Conservation (phyloP, 75 land plant species). For the Isoetes taiwanensis region DNA sequence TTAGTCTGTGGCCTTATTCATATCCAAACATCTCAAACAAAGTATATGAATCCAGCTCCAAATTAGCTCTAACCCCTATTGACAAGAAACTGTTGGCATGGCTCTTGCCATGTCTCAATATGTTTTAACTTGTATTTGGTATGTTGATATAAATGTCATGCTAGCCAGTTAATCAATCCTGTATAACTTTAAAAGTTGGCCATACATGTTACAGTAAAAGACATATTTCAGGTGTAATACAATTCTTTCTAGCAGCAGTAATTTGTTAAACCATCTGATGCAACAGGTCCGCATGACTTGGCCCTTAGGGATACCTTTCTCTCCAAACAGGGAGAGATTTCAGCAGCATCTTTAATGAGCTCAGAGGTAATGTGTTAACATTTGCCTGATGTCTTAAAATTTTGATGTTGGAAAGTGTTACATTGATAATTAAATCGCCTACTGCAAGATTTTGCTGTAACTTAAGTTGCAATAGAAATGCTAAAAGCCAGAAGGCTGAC, state of each 20-base stretch:
- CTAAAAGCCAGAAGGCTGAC: not conserved
- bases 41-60: no score
- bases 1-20: no score
- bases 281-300: constrained; percentile 58
- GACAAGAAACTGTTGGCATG: no score
- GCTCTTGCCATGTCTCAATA: no score
- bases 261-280: not conserved
- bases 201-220: no score
- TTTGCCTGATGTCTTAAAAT: not conserved
- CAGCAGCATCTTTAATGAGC: constrained; percentile 47
- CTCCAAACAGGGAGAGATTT: constrained; percentile 22
- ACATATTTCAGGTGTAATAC: not conserved
- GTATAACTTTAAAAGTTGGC: no score
- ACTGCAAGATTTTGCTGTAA: not conserved
- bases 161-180: no score
- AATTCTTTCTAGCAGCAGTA: not conserved
- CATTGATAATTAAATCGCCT: not conserved
- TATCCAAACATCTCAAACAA: no score
- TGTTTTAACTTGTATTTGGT: not conserved
- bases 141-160: not conserved
- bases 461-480: not conserved
- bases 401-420: not conserved
- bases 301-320: constrained; percentile 61
- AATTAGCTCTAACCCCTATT: no score
- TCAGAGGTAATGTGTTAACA: constrained; percentile 38